These are phyloP conservation scores for Zarea fungicola DNA, from an alignment of 2,329 filamentous ascomycete genomes.

Conservation along the genomic window DNA sequence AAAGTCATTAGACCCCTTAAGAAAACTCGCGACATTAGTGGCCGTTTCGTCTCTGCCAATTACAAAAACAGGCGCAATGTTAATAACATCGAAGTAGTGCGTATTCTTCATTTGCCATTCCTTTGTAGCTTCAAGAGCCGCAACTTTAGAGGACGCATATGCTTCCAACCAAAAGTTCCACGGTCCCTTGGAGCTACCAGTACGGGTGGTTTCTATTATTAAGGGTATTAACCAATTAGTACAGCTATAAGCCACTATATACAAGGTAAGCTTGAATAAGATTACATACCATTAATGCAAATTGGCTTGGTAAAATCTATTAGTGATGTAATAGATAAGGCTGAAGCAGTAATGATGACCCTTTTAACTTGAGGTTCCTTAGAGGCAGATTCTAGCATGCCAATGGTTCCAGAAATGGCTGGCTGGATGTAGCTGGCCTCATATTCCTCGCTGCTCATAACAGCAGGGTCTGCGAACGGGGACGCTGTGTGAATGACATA, in stretches of 20 bases:
- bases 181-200: no score
- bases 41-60: no score
- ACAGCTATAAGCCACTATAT: no score
- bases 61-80: no score
- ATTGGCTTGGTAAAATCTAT: no score
- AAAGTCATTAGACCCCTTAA: background rate
- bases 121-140: no score
- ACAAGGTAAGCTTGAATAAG: background rate
- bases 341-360: background rate
- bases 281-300: background rate
- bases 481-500: constrained; percentile 26
- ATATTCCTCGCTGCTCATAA: background rate
- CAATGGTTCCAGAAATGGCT: background rate
- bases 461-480: constrained; percentile 4
- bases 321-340: background rate
- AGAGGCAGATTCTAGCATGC: background rate
- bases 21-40: background rate
- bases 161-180: no score
- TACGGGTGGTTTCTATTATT: no score
- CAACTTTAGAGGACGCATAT: no score
- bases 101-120: no score
- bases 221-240: no score
- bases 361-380: background rate
- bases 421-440: background rate
- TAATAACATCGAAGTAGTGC: no score